These are phyloP conservation scores for Colletotrichum godetiae DNA, from an alignment of 2,329 filamentous ascomycete species.

Conservation along the genomic window DNA sequence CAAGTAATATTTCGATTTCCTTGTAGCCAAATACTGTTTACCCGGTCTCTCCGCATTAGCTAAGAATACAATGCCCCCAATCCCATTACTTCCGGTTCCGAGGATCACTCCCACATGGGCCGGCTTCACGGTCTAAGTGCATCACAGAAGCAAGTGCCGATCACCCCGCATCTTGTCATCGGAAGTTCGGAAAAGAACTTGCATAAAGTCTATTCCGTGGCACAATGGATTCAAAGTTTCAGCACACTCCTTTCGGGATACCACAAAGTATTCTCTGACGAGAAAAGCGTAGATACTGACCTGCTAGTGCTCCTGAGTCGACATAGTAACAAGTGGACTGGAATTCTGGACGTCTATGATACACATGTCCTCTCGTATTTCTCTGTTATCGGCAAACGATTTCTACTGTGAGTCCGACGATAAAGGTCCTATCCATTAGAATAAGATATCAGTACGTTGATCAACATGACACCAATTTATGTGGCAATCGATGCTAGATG, in stretches of 20 bases:
- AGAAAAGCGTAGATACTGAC: no score
- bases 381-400: no score
- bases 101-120: background rate
- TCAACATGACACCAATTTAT: no score
- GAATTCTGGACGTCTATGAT: no score
- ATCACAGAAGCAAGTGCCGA: background rate
- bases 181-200: background rate
- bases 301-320: no score
- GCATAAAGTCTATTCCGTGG: background rate
- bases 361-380: no score
- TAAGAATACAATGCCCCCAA: background rate
- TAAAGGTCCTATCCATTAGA: no score
- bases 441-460: no score
- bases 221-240: background rate
- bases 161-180: background rate
- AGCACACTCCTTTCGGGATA: background rate
- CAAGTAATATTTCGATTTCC: background rate
- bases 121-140: background rate
- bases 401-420: no score
- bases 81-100: background rate
- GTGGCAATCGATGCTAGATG: no score
- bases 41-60: background rate
- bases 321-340: no score
- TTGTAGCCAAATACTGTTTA: background rate
- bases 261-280: no score